Conservation (phyloP, 345 rosid species). For the Nephelium lappaceum region DNA sequence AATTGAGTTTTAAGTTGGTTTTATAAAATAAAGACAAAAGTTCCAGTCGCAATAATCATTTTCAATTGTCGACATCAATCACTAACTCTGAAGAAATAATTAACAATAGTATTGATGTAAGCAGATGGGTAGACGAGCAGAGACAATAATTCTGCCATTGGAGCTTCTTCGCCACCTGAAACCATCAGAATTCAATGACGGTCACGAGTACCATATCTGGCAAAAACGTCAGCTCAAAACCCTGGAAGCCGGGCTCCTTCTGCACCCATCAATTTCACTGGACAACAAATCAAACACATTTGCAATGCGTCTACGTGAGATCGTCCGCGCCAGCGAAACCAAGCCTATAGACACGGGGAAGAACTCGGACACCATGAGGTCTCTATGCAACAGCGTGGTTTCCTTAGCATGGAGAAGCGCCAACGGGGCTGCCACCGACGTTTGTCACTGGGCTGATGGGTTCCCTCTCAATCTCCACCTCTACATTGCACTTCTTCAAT, state of each 20-base stretch:
- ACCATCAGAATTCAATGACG: conserved; percentile 73
- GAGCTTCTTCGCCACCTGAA: conserved; percentile 89
- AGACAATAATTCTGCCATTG: conserved; percentile 83
- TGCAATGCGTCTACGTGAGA: conserved; percentile 60
- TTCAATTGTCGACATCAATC: neutral
- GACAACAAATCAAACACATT: conserved; percentile 69
- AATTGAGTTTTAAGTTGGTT: too few relatives aligned
- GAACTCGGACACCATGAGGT: conserved; percentile 70
- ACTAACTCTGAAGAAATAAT: neutral
- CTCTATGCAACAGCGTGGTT: conserved; percentile 66
- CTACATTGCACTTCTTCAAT: conserved; percentile 60
- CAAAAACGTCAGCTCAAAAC: conserved; percentile 81
- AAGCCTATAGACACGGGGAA: conserved; percentile 64
- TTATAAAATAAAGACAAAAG: too few relatives aligned
- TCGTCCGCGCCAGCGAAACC: conserved; percentile 48
- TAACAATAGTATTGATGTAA: neutral
- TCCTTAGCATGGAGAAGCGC: conserved; percentile 74
- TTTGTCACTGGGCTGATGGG: conserved; percentile 98
- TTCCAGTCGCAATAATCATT: neutral
- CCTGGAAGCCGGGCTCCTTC: conserved; percentile 76
- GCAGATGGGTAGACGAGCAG: conserved; percentile 80
- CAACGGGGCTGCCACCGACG: conserved; percentile 59
- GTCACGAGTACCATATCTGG: conserved; percentile 77
- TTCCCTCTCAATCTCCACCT: conserved; percentile 81
- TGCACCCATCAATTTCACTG: conserved; percentile 63